Conservation (phyloP, 306 rosid genomes). For the Leucaena leucocephala region DNA sequence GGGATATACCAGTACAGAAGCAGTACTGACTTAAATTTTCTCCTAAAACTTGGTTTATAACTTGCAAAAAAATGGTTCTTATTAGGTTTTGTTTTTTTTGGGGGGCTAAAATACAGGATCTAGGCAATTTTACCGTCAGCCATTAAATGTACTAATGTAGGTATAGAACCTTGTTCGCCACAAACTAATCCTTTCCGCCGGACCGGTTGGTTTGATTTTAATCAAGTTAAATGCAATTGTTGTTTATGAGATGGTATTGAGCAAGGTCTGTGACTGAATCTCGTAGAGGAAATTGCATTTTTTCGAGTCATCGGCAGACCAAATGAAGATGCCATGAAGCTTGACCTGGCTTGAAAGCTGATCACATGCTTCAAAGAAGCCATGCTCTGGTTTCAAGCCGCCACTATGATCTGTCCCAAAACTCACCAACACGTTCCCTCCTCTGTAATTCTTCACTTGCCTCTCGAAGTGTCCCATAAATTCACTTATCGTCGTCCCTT, state of each 20-base stretch:
- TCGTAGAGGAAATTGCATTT: neutral
- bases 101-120: too few relatives aligned
- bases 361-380: neutral
- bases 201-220: too few relatives aligned
- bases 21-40: too few relatives aligned
- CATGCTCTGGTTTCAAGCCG: neutral
- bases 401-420: slow-evolving; percentile 13
- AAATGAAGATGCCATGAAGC: slow-evolving; percentile 13
- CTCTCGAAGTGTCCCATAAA: neutral
- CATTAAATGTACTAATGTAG: too few relatives aligned
- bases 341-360: neutral
- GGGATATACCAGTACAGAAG: too few relatives aligned
- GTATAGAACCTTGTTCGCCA: too few relatives aligned
- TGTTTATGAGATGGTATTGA: neutral
- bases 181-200: too few relatives aligned
- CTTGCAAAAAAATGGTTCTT: too few relatives aligned
- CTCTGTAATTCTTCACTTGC: neutral
- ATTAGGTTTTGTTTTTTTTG: too few relatives aligned
- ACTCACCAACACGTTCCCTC: slow-evolving; percentile 13
- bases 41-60: too few relatives aligned
- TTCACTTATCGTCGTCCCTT: neutral
- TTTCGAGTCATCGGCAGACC: slow-evolving; percentile 12
- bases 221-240: too few relatives aligned
- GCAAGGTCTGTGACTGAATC: neutral
- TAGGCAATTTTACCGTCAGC: too few relatives aligned